These are phyloP conservation scores for Helianthus annuus DNA, from an alignment of 129 eudicot genomes.

Conservation along the genomic window DNA sequence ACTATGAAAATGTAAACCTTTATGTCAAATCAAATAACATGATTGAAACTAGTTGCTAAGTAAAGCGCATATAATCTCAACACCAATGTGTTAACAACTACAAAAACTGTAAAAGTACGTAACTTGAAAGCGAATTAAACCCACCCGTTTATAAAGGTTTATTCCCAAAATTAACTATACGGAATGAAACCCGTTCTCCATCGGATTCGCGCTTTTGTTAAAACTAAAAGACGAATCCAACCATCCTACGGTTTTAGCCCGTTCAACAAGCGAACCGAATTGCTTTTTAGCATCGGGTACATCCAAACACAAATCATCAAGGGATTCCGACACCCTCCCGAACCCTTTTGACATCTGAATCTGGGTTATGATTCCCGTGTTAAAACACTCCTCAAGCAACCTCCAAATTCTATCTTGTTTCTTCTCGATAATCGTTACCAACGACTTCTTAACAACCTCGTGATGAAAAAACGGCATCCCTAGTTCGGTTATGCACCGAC, in stretches of 20 bases:
- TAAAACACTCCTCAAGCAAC: constrained; percentile 60
- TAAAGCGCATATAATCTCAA: not conserved
- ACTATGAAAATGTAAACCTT: no score
- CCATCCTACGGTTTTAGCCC: constrained; percentile 68
- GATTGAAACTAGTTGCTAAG: no score
- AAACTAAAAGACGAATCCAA: constrained; percentile 53
- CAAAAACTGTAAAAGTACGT: not conserved
- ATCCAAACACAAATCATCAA: constrained; percentile 82
- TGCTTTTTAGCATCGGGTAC: constrained; percentile 83
- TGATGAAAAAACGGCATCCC: constrained; percentile 97
- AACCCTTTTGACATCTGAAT: constrained; percentile 82
- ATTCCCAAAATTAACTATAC: not conserved
- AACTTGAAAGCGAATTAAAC: not conserved
- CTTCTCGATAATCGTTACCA: constrained; percentile 72
- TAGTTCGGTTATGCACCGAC: constrained; percentile 74
- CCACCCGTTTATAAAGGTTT: not conserved
- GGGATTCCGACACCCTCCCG: constrained; percentile 63
- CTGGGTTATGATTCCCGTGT: constrained; percentile 65
- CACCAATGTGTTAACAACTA: not conserved
- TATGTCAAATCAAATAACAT: no score
- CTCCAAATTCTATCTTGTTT: constrained; percentile 72
- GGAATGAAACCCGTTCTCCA: constrained; percentile 51
- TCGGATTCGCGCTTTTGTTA: constrained; percentile 33
- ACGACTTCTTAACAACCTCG: constrained; percentile 86
- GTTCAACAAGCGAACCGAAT: constrained; percentile 47